Evolutionary conservation across 257 asterid genomes (phyloP), one percentile per base, ranked within the genome.

Genomic region (Galeopsis tetrahit): DNA sequence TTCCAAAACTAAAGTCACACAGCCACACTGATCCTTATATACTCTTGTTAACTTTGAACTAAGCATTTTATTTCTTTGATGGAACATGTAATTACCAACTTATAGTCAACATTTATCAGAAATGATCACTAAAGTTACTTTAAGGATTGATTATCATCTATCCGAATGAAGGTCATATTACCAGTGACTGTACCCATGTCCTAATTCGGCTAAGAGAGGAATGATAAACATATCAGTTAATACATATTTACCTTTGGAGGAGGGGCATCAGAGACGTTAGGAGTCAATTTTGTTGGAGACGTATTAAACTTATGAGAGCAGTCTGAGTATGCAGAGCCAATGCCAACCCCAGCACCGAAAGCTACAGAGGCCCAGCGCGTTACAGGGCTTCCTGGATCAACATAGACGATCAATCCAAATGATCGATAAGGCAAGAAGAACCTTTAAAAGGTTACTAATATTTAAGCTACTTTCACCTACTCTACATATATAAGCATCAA

Each of bases 351-450:
- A 63, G 96, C 96, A 71, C 92, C 98, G 70, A 93, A 86, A 67
- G 94, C 89, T 43, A 91, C 89, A 21, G 97, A 82, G 43, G 96
- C 96, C 98, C 96, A 90, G 67, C 96, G 95, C 63, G 96, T 88
- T 32, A 72, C 92, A 15, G 98, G 97, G 72, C 96, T 93, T 79
- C 97, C 97, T 93, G 82, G 68, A 68, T 57, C 69, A 69, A 68
- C 51, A 56, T 39, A 66, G 9, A 35, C 31, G 46, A 78, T 60
- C 43, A 56, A 40, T 36, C 73, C 36, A 36, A 55, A 34, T 70
- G 66, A 34, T 48, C 33, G 8, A 70, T 21, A 59, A 60, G 39
- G 36, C 14, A 15, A 2, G 14, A 39, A 49, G 44, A 43, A 69
- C 5, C 17, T 52, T 65, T 17, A 8, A 34, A 55, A 52, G 34